These are phyloP conservation scores for Terfezia boudieri DNA, from an alignment of 495 filamentous ascomycete genomes.

Conservation along the genomic window DNA sequence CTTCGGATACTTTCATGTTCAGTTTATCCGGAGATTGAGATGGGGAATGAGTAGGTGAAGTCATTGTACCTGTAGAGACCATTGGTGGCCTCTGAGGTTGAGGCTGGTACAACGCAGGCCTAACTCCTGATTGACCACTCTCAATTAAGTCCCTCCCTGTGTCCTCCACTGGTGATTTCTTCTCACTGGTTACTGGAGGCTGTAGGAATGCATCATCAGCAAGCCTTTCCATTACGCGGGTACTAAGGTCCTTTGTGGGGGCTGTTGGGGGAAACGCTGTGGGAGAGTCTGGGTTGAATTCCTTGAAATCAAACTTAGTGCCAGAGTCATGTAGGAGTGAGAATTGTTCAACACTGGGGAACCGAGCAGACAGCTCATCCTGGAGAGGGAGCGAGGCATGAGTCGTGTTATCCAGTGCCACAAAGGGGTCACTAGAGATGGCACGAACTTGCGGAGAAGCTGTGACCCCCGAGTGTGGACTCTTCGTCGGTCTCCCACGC, in stretches of 20 bases:
- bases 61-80: constrained; percentile 93
- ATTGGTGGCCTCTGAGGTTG: constrained; percentile 38
- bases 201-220: constrained; percentile 73
- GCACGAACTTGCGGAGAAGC: constrained; percentile 14
- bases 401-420: constrained; percentile 51
- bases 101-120: constrained; percentile 16
- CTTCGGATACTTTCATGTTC: background rate
- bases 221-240: constrained; percentile 57
- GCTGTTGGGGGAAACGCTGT: constrained; percentile 22
- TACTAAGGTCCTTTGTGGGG: constrained; percentile 39
- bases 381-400: constrained; percentile 25
- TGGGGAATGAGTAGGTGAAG: constrained; percentile 38
- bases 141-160: background rate
- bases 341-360: constrained; percentile 86
- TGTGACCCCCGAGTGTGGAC: constrained; percentile 19
- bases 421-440: constrained; percentile 60
- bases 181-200: constrained; percentile 21
- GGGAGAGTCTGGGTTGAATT: constrained; percentile 21
- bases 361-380: constrained; percentile 67
- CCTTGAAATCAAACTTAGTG: constrained; percentile 70
- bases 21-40: constrained; percentile 22
- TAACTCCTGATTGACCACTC: constrained; percentile 1
- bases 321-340: constrained; percentile 69
- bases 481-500: constrained; percentile 53
- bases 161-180: constrained; percentile 4